A percentile compares a stretch with the other conserved stretches of the same genome.
These are phyloP conservation scores for Bolboschoenoplectus hybrid DNA, from an alignment of 202 grass and related monocot genomes.

Conservation along the genomic window DNA sequence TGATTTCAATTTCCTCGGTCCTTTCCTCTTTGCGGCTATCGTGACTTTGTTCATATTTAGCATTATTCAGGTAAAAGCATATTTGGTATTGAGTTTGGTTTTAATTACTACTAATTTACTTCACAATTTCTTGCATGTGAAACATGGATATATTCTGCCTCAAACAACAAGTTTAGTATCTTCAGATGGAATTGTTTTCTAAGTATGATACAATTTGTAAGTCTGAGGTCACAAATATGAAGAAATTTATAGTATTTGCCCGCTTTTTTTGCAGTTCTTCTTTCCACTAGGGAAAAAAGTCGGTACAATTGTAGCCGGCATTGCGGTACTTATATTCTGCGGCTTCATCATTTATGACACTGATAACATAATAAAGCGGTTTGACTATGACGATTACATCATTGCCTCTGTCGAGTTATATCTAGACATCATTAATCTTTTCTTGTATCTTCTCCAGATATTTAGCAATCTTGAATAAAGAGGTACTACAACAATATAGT, in stretches of 20 bases:
- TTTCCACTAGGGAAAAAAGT: slow-evolving; percentile 61
- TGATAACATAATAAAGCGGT: slow-evolving; percentile 84
- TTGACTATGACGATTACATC: slow-evolving; percentile 77
- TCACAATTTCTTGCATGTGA: background rate
- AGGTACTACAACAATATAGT: background rate
- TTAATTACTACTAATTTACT: background rate
- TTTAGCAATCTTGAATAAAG: slow-evolving; percentile 45
- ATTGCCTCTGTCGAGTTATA: slow-evolving; percentile 72
- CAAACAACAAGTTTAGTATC: background rate
- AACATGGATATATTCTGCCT: background rate
- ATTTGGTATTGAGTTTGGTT: background rate
- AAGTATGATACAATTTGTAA: background rate
- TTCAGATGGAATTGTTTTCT: too few species aligned
- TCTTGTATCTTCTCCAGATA: slow-evolving; percentile 55
- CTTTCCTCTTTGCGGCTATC: slow-evolving; percentile 54
- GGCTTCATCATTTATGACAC: slow-evolving; percentile 93
- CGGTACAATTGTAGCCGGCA: slow-evolving; percentile 54
- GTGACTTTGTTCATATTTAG: slow-evolving; percentile 56
- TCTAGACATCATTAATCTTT: slow-evolving; percentile 85
- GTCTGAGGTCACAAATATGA: slow-evolving; percentile 3
- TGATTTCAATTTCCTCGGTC: slow-evolving; percentile 91
- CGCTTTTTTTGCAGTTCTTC: slow-evolving; percentile 46
- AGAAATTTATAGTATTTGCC: background rate
- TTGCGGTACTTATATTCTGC: slow-evolving; percentile 69
- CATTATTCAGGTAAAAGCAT: slow-evolving; percentile 39